Conservation (phyloP, 2,329 filamentous ascomycete species). For the Hypoxylon sp. region DNA sequence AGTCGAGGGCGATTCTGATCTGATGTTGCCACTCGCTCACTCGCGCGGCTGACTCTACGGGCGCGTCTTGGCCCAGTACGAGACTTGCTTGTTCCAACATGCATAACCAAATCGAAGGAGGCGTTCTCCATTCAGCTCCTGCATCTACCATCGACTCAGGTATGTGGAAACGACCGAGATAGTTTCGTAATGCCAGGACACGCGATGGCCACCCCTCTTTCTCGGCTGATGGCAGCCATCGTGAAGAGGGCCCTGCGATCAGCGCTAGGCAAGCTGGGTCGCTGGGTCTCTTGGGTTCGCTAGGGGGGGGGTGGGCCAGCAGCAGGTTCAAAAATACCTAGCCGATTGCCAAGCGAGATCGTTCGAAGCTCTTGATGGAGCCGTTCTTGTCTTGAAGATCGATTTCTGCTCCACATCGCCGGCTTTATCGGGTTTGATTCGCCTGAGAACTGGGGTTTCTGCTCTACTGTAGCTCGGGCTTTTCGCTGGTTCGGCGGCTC, state of each 20-base stretch:
- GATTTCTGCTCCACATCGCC: slow-evolving; percentile 30
- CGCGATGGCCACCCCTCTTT: slow-evolving; percentile 6
- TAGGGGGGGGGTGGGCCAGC: not conserved
- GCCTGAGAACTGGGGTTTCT: slow-evolving; percentile 5
- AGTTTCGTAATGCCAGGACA: slow-evolving; percentile 27
- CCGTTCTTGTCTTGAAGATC: slow-evolving; percentile 31
- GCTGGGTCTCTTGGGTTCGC: not conserved
- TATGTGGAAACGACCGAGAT: slow-evolving; percentile 9
- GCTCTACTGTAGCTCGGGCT: too few relatives aligned
- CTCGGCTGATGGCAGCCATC: slow-evolving; percentile 13
- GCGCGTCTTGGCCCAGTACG: slow-evolving; percentile 14
- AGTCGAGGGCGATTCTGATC: slow-evolving; percentile 13
- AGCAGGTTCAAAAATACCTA: slow-evolving; percentile 25
- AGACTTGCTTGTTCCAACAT: not conserved
- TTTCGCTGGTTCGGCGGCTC: slow-evolving; percentile 20
- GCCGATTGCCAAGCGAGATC: slow-evolving; percentile 34
- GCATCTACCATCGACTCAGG: slow-evolving; percentile 12
- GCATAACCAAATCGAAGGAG: slow-evolving; percentile 6
- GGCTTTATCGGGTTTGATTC: slow-evolving; percentile 28
- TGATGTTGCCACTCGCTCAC: slow-evolving; percentile 5
- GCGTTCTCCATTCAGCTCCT: slow-evolving; percentile 15
- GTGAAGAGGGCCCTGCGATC: slow-evolving; percentile 28
- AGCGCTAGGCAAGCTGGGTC: slow-evolving; percentile 17
- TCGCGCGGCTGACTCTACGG: slow-evolving; percentile 25
- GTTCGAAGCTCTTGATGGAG: slow-evolving; percentile 31